Conservation (phyloP, 176 grass and related monocot species). For the Triticum monococcum region DNA sequence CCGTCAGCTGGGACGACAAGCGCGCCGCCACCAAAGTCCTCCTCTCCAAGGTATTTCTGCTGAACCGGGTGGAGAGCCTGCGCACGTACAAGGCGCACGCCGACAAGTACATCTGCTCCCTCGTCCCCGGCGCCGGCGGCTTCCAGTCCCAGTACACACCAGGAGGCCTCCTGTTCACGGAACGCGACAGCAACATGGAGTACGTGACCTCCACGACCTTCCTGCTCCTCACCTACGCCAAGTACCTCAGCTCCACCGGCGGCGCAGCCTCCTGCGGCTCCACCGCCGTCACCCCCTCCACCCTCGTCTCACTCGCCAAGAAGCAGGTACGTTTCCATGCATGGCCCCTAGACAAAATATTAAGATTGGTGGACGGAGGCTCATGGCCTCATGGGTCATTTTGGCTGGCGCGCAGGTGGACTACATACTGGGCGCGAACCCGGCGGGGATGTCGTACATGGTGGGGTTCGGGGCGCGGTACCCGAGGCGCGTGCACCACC, state of each 20-base stretch:
- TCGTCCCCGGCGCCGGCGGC: constrained; percentile 45
- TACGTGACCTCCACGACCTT: constrained; percentile 84
- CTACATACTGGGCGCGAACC: constrained; percentile 65
- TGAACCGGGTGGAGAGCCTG: constrained; percentile 28
- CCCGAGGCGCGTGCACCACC: constrained; percentile 59
- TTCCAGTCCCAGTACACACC: constrained; percentile 73
- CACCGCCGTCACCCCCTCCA: constrained; percentile 13
- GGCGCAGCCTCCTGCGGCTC: constrained; percentile 21
- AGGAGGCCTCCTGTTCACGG: constrained; percentile 67
- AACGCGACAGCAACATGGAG: constrained; percentile 75
- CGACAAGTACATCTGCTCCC: constrained; percentile 69
- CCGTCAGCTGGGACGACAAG: constrained; percentile 92
- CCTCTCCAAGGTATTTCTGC: constrained; percentile 65
- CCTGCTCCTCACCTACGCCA: constrained; percentile 75
- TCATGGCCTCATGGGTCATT: no score
- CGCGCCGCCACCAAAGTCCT: constrained; percentile 63
- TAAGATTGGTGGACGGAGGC: no score
- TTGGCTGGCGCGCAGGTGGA: constrained; percentile 34
- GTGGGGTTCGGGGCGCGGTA: constrained; percentile 45
- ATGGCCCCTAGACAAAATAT: no score
- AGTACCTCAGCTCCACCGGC: constrained; percentile 43
- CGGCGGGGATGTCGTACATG: constrained; percentile 56
- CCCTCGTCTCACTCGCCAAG: constrained; percentile 59
- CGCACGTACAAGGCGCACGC: constrained; percentile 76
- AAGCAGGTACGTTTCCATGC: constrained; percentile 14